Evolutionary conservation across 805 yeast species (phyloP).

Genomic region (Teunomyces barrocoloradensis): DNA sequence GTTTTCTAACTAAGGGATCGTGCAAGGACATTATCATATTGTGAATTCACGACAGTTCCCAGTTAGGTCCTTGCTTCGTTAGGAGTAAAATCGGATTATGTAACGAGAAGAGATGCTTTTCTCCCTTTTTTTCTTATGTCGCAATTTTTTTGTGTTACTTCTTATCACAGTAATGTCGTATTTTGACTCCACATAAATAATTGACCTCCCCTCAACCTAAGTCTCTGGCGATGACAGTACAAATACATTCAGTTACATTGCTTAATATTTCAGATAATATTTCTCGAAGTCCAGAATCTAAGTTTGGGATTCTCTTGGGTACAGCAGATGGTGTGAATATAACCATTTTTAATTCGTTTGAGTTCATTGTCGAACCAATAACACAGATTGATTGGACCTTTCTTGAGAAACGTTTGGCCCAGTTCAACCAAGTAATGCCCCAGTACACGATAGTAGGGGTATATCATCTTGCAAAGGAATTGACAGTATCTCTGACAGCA

Average conservation of each 20-base stretch:
- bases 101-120: constrained; percentile 9
- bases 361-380: constrained; percentile 17
- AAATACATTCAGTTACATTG: constrained; percentile 24
- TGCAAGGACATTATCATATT: constrained; percentile 39
- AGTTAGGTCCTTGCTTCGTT: constrained; percentile 5
- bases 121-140: constrained; percentile 5
- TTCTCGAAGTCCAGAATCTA: constrained; percentile 15
- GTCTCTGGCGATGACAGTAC: background rate
- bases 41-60: background rate
- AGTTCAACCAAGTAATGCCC: constrained; percentile 29
- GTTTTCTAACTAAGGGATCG: constrained; percentile 35
- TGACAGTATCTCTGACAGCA: background rate
- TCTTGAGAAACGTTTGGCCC: constrained; percentile 23
- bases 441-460: constrained; percentile 28
- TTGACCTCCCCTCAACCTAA: background rate
- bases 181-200: background rate
- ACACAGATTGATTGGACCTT: constrained; percentile 21
- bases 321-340: constrained; percentile 9
- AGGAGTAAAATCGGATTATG: background rate
- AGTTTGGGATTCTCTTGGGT: constrained; percentile 33
- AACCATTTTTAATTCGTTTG: constrained; percentile 27
- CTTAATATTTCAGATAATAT: constrained; percentile 30
- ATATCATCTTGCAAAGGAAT: constrained; percentile 18
- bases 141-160: constrained; percentile 6
- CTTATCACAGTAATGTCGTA: constrained; percentile 3